A percentile compares a stretch with the other conserved stretches of the same genome.
Conservation (phyloP, 2,329 filamentous ascomycete genomes). For the Gaeumannomyces sp. region DNA sequence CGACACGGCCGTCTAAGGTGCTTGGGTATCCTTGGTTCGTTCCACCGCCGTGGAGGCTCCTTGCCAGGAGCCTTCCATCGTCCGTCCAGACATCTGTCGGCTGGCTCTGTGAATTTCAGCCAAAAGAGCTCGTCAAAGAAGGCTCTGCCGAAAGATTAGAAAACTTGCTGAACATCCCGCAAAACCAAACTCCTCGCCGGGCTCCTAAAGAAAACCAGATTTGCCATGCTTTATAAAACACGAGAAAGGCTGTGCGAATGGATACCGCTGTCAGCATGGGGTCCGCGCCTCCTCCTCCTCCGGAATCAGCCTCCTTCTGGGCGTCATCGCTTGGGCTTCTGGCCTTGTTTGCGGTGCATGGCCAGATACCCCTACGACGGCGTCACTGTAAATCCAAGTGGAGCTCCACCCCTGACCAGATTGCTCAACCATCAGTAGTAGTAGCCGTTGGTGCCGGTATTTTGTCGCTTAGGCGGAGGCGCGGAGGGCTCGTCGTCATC, state of each 20-base stretch:
- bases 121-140: not conserved
- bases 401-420: not conserved
- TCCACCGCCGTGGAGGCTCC: not conserved
- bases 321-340: not conserved
- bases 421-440: not conserved
- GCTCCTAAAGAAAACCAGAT: not conserved
- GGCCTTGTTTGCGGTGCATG: not conserved
- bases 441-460: conserved; percentile 16
- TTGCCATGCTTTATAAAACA: not conserved
- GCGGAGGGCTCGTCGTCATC: conserved; percentile 45
- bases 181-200: conserved; percentile 1
- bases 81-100: not conserved
- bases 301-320: not conserved
- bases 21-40: not conserved
- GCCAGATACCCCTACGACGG: not conserved
- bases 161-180: not conserved
- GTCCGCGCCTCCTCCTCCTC: not conserved
- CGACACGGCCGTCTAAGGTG: not conserved
- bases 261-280: not conserved
- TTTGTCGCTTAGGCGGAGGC: conserved; percentile 42
- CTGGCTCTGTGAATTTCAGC: not conserved
- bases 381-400: not conserved
- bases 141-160: not conserved
- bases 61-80: not conserved
- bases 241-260: not conserved